Evolutionary conservation across 2,329 filamentous ascomycete genomes (phyloP).

Genomic region (Pyrenophora teres): DNA sequence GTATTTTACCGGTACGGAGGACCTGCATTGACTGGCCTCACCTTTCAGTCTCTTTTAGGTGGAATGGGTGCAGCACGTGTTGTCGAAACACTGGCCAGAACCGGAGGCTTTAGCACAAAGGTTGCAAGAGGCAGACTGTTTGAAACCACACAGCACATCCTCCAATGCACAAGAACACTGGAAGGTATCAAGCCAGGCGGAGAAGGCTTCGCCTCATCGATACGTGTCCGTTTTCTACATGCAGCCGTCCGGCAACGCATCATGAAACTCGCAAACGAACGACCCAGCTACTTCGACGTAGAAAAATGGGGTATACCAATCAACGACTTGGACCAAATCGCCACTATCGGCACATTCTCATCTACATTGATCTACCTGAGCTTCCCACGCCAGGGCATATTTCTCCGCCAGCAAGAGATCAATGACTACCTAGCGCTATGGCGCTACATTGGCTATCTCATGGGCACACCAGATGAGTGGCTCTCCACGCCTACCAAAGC

Average conservation of each 20-base stretch:
- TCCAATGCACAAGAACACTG: constrained; percentile 70
- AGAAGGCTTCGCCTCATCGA: constrained; percentile 65
- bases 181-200: constrained; percentile 71
- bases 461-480: constrained; percentile 68
- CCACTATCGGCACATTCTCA: constrained; percentile 73
- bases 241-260: constrained; percentile 70
- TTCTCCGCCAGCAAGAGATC: constrained; percentile 64
- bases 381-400: constrained; percentile 75
- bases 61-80: constrained; percentile 75
- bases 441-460: constrained; percentile 73
- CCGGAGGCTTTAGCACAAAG: constrained; percentile 72
- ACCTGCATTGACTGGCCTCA: constrained; percentile 65
- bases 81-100: constrained; percentile 73
- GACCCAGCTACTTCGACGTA: constrained; percentile 66
- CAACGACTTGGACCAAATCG: constrained; percentile 76
- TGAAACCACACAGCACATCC: constrained; percentile 76
- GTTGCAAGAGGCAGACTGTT: constrained; percentile 69
- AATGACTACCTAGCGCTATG: constrained; percentile 75
- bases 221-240: constrained; percentile 72
- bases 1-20: constrained; percentile 78
- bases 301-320: constrained; percentile 67
- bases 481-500: constrained; percentile 63
- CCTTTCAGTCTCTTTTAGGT: constrained; percentile 69
- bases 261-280: constrained; percentile 59
- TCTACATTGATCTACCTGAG: constrained; percentile 69